phyloP scores from a whole-genome alignment of 768 basidiomycete genomes.

The Melanogaster broomeanus region DNA sequence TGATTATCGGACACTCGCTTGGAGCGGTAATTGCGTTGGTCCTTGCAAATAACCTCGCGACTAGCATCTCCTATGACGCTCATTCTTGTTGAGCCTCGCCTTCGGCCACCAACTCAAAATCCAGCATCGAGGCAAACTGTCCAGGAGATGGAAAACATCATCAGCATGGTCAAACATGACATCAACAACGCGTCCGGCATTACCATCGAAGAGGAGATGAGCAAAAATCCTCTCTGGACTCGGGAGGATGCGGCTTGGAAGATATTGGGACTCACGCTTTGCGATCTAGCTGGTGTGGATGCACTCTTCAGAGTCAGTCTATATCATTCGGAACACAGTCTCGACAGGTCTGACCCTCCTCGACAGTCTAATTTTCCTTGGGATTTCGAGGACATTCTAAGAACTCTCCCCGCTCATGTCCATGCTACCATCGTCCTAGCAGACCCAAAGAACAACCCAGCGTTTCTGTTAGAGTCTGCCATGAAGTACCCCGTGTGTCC shows the following conservation, averaged over 20 bases:
- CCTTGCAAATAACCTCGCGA: conserved; percentile 1
- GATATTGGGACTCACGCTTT: background rate
- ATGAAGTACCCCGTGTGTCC: background rate
- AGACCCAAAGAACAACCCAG: background rate
- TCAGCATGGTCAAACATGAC: background rate
- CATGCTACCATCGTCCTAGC: background rate
- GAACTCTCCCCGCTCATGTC: background rate
- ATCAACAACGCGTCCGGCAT: background rate
- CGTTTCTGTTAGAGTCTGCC: background rate
- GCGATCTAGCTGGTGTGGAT: background rate
- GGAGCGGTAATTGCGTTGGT: conserved; percentile 1
- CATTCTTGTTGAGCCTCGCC: conserved; percentile 9
- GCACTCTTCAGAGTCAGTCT: conserved; percentile 2
- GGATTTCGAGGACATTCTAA: background rate
- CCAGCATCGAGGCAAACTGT: background rate
- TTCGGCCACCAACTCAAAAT: background rate
- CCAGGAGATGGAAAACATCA: background rate
- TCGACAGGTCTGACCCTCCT: background rate
- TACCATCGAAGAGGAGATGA: background rate
- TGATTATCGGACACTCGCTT: conserved; percentile 9
- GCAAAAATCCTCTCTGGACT: background rate
- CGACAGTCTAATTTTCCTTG: background rate
- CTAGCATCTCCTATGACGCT: background rate
- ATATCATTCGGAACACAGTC: too few species aligned
- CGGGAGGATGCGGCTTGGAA: background rate